A percentile compares a stretch with the other conserved stretches of the same genome.
Evolutionary conservation across 345 rosid species (phyloP).

Genomic region (Schrenkiella parvula): DNA sequence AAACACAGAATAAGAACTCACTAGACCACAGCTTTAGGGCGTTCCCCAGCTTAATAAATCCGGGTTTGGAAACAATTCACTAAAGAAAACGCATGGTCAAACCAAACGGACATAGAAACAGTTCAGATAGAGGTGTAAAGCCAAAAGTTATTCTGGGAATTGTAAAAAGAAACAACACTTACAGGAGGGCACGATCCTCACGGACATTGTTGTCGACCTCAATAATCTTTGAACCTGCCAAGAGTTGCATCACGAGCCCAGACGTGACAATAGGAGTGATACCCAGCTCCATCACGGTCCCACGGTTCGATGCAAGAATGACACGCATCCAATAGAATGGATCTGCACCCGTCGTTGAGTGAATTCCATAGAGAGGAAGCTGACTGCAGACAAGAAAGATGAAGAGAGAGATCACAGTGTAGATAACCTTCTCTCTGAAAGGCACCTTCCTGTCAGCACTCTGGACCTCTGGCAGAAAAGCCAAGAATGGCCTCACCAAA

Average conservation of each 20-base stretch:
- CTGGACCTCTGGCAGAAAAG: conserved; percentile 64
- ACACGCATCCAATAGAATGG: conserved; percentile 84
- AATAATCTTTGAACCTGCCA: conserved; percentile 73
- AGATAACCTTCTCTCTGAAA: conserved; percentile 67
- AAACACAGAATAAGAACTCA: neutral
- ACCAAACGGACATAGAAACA: neutral
- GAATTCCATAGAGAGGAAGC: conserved; percentile 72
- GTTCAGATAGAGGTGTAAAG: neutral
- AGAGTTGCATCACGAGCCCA: conserved; percentile 69
- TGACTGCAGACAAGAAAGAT: conserved; percentile 71
- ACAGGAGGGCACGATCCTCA: conserved; percentile 68
- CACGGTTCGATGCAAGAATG: conserved; percentile 70
- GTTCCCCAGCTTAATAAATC: neutral
- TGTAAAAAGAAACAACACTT: conserved; percentile 21
- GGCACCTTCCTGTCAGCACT: conserved; percentile 66
- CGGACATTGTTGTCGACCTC: conserved; percentile 72
- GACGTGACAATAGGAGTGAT: conserved; percentile 75
- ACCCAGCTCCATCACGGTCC: conserved; percentile 77
- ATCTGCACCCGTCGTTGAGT: conserved; percentile 64
- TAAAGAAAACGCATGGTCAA: neutral
- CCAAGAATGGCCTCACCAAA: conserved; percentile 61
- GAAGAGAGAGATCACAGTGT: conserved; percentile 67
- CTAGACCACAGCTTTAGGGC: neutral
- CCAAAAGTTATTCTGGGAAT: neutral
- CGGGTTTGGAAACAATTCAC: neutral